These are phyloP conservation scores for Pseudogymnoascus sp. DNA, from an alignment of 2,329 filamentous ascomycete genomes.

Conservation along the genomic window DNA sequence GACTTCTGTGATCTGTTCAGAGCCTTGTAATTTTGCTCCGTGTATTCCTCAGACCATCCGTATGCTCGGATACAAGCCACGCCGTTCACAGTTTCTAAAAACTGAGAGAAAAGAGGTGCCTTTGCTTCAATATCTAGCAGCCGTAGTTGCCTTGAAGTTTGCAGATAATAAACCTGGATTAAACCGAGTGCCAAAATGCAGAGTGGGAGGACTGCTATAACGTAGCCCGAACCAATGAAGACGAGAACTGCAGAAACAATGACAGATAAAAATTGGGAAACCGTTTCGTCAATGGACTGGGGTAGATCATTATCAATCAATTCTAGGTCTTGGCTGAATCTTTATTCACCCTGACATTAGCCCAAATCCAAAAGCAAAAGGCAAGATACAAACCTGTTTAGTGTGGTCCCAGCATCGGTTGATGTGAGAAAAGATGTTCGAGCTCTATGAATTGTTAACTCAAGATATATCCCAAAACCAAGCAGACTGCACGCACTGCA, in stretches of 20 bases:
- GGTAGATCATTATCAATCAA: slow-evolving; percentile 25
- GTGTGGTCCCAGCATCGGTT: slow-evolving; percentile 36
- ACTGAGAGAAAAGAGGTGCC: slow-evolving; percentile 38
- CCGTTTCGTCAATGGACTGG: neutral
- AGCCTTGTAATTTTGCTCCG: slow-evolving; percentile 28
- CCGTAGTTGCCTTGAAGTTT: slow-evolving; percentile 39
- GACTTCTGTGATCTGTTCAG: slow-evolving; percentile 36
- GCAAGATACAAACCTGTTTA: slow-evolving; percentile 33
- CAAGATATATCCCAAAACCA: neutral
- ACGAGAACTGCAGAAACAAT: neutral
- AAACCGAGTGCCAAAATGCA: neutral
- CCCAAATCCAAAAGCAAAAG: neutral
- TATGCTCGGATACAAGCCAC: slow-evolving; percentile 38
- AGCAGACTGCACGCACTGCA: neutral
- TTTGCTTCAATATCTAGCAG: slow-evolving; percentile 37
- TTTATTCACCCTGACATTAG: neutral
- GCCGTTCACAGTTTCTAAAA: slow-evolving; percentile 36
- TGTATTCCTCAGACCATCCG: slow-evolving; percentile 34
- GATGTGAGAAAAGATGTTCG: slow-evolving; percentile 37
- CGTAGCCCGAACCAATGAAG: neutral
- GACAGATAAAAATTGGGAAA: neutral
- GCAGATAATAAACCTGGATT: slow-evolving; percentile 35
- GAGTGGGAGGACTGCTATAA: neutral
- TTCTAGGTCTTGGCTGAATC: slow-evolving; percentile 39
- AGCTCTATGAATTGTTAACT: slow-evolving; percentile 34